phyloP scores from a whole-genome alignment of 2,329 filamentous ascomycete species.

The Onygenales sp. region DNA sequence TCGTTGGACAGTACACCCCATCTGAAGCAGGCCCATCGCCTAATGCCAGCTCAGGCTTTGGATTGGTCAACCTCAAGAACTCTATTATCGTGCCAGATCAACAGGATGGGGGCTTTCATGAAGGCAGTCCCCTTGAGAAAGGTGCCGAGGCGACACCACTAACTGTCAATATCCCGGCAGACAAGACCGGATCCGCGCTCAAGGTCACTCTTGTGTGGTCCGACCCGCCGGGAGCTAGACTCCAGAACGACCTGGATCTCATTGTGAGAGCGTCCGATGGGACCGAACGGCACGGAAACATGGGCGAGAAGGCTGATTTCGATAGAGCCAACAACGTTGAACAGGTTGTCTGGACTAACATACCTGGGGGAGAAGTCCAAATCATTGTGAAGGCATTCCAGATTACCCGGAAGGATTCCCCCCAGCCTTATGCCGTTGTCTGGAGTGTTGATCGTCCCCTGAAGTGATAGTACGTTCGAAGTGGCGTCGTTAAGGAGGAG shows the following conservation, averaged over 20 bases:
- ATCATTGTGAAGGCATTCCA: slow-evolving; percentile 5
- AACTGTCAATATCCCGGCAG: slow-evolving; percentile 6
- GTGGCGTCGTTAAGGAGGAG: no score
- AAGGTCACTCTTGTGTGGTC: slow-evolving; percentile 15
- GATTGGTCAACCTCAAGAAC: slow-evolving; percentile 13
- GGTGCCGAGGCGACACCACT: slow-evolving; percentile 3
- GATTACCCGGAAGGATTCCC: slow-evolving; percentile 2
- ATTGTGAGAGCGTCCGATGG: slow-evolving; percentile 9
- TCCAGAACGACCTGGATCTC: slow-evolving; percentile 15
- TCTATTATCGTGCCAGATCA: slow-evolving; percentile 8
- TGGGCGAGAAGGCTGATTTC: slow-evolving; percentile 7
- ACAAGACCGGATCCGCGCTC: background rate
- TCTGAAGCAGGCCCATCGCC: slow-evolving; percentile 12
- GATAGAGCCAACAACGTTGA: slow-evolving; percentile 16
- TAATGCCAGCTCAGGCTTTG: slow-evolving; percentile 14
- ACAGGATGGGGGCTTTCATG: slow-evolving; percentile 4
- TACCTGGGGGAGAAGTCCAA: slow-evolving; percentile 4
- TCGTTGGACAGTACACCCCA: slow-evolving; percentile 12
- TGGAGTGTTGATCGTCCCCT: slow-evolving; percentile 10
- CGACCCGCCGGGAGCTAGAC: slow-evolving; percentile 9
- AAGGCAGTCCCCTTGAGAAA: slow-evolving; percentile 4
- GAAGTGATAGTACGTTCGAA: background rate
- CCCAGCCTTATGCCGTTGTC: slow-evolving; percentile 11
- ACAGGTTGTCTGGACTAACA: slow-evolving; percentile 13
- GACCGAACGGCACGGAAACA: slow-evolving; percentile 13